A percentile compares a stretch with the other conserved stretches of the same genome.
These are phyloP conservation scores for Conticribra weissflogii DNA, from an alignment of 108 stramenopile species.

Conservation along the genomic window DNA sequence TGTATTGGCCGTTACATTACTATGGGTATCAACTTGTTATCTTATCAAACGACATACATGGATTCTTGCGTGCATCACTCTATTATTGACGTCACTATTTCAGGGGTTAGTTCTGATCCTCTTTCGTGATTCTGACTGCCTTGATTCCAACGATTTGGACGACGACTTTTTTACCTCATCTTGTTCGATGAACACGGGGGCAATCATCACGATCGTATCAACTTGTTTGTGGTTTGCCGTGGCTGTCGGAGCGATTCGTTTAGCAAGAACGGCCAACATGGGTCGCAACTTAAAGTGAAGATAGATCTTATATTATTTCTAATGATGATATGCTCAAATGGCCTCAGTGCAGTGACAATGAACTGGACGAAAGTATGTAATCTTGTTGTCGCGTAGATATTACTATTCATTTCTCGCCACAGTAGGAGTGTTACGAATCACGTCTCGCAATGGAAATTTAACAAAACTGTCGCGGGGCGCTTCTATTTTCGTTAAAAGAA, in stretches of 20 bases:
- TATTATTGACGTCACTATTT: conserved; percentile 15
- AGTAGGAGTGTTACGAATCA: too few relatives aligned
- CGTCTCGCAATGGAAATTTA: too few relatives aligned
- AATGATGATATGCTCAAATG: too few relatives aligned
- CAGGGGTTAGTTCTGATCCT: conserved; percentile 4
- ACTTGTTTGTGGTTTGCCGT: neutral
- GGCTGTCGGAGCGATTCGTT: neutral
- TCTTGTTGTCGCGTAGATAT: too few relatives aligned
- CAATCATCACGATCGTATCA: neutral
- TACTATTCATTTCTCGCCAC: too few relatives aligned
- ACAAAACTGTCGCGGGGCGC: too few relatives aligned
- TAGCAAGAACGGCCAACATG: neutral
- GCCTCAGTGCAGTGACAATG: too few relatives aligned
- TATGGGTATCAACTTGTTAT: conserved; percentile 8
- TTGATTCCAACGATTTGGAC: neutral
- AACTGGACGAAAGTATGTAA: too few relatives aligned
- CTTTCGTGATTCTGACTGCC: neutral
- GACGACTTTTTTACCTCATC: neutral
- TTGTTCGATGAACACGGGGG: neutral
- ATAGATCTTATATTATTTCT: too few relatives aligned
- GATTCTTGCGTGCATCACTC: neutral
- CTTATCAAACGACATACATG: neutral
- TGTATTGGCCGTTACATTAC: neutral
- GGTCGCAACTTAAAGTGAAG: neutral
- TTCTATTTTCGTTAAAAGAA: too few relatives aligned